Base-by-base conservation (phyloP, 2,329 filamentous ascomycete species). In the Pseudogymnoascus sp. region DNA sequence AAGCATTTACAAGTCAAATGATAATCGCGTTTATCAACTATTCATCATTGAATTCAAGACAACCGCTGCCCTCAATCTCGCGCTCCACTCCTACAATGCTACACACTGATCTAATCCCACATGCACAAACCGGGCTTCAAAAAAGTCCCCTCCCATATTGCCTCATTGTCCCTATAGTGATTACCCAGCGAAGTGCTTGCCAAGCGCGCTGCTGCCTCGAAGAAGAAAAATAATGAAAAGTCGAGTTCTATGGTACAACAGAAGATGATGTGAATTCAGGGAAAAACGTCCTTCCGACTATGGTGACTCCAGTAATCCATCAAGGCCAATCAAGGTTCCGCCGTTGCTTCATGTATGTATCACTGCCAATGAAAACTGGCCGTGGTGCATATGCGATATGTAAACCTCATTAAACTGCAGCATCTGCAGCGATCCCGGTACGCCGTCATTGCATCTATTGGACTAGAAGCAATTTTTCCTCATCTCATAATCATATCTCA, bases 401-500 rank as follows among this genome's bases (percentile, higher is more conserved):
- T 52, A 52, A 52, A 8, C 45, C 45, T n/a, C 45, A 52, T 52
- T 52, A 52, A 52, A 30, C 45, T 52, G 45, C 45, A 52, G 45
- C 23, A 28, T 12, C 45, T 52, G 45, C 45, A 52, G 26, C 45
- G 26, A 52, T 52, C 45, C 45, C 45, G 15, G 45, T 52, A 52
- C 45, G 45, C 45, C 45, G 45, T 52, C 26, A 30, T 52, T 52
- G 45, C 45, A 52, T 52, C 45, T 52, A 52, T 30, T 52, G 45
- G 45, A 30, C 45, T 52, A 52, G 45, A 52, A 30, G 26, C 45
- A 52, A 52, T 52, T 39, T 52, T 39, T 52, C 45, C 26, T 30
- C 30, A 34, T 52, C 28, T 60, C 55, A 59, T 45, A 59, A 58
- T 59, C 65, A 72, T 58, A 72, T 72, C 62, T 71, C 69, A 61